Percentiles rank a stretch among this genome's conserved stretches.
These are phyloP conservation scores for Stropharia rugosoannulata DNA, from an alignment of 768 basidiomycete species.

Conservation along the genomic window DNA sequence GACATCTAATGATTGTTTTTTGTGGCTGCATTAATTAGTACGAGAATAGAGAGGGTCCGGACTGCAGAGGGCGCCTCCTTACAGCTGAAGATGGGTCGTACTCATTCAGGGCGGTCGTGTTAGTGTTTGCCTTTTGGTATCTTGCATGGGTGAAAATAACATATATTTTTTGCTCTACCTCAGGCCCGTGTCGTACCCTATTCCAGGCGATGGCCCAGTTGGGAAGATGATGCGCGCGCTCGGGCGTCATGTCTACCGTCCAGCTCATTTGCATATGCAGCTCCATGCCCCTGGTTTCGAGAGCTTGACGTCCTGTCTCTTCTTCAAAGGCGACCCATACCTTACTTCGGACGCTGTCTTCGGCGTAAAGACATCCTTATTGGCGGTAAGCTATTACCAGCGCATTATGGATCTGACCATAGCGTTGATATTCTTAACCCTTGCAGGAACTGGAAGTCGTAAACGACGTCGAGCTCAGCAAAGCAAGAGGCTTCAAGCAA, in stretches of 20 bases:
- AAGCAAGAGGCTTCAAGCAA: constrained; percentile 51
- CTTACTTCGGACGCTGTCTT: constrained; percentile 75
- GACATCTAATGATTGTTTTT: constrained; percentile 31
- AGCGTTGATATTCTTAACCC: background rate
- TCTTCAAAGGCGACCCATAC: constrained; percentile 68
- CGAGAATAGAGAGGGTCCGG: constrained; percentile 50
- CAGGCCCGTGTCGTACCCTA: constrained; percentile 65
- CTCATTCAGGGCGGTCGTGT: constrained; percentile 71
- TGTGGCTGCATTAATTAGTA: constrained; percentile 40
- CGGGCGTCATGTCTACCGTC: constrained; percentile 72
- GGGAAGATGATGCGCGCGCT: constrained; percentile 56
- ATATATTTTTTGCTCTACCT: background rate
- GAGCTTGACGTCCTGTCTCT: constrained; percentile 72
- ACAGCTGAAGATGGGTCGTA: constrained; percentile 63
- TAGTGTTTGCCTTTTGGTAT: constrained; percentile 11
- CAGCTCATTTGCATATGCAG: constrained; percentile 78
- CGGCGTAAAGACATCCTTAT: constrained; percentile 76
- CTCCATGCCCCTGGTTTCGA: constrained; percentile 68
- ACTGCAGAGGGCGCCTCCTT: constrained; percentile 69
- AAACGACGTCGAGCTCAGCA: constrained; percentile 50
- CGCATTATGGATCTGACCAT: background rate
- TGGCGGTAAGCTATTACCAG: constrained; percentile 52
- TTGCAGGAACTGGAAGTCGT: constrained; percentile 36
- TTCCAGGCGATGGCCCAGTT: constrained; percentile 79
- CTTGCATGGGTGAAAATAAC: background rate